A percentile compares a stretch with the other conserved stretches of the same genome.
Evolutionary conservation across 2,329 filamentous ascomycete species (phyloP).

Genomic region (Plectosphaerella sp.): DNA sequence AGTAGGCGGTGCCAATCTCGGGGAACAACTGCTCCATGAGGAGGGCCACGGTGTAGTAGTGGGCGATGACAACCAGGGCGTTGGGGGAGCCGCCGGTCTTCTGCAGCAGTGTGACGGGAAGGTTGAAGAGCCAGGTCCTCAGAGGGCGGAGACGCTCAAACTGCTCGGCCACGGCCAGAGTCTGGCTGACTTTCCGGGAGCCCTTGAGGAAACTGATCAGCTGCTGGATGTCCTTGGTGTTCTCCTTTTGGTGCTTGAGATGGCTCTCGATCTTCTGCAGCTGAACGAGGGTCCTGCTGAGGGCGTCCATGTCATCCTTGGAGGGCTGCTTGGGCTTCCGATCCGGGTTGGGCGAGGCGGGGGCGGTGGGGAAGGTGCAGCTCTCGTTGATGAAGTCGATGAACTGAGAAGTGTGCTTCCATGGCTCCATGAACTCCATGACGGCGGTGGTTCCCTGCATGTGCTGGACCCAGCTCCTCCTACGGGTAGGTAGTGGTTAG

Average conservation of each 20-base stretch:
- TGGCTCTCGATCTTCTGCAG: conserved; percentile 65
- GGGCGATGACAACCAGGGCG: conserved; percentile 77
- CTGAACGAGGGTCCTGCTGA: conserved; percentile 63
- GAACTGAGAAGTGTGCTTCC: conserved; percentile 87
- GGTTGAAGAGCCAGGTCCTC: conserved; percentile 92
- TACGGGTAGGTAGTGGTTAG: conserved; percentile 37
- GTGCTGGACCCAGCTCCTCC: conserved; percentile 87
- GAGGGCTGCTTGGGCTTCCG: conserved; percentile 58
- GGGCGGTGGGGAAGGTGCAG: conserved; percentile 66
- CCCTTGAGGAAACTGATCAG: conserved; percentile 69
- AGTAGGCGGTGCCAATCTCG: conserved; percentile 85
- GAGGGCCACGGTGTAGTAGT: conserved; percentile 86
- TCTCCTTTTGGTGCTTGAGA: conserved; percentile 64
- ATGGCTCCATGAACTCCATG: conserved; percentile 84
- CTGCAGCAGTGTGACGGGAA: conserved; percentile 80
- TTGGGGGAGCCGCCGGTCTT: conserved; percentile 70
- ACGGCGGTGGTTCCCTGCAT: conserved; percentile 82
- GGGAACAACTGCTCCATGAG: conserved; percentile 88
- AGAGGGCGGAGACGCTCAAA: conserved; percentile 87
- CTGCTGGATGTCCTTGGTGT: conserved; percentile 64
- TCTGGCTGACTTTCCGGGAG: conserved; percentile 65
- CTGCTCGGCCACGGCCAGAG: conserved; percentile 72
- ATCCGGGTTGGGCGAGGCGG: conserved; percentile 56
- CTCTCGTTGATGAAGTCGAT: conserved; percentile 77
- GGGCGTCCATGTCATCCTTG: conserved; percentile 66